Conservation (phyloP, 768 basidiomycete species). For the Rhodosporidiobolus sp. region DNA sequence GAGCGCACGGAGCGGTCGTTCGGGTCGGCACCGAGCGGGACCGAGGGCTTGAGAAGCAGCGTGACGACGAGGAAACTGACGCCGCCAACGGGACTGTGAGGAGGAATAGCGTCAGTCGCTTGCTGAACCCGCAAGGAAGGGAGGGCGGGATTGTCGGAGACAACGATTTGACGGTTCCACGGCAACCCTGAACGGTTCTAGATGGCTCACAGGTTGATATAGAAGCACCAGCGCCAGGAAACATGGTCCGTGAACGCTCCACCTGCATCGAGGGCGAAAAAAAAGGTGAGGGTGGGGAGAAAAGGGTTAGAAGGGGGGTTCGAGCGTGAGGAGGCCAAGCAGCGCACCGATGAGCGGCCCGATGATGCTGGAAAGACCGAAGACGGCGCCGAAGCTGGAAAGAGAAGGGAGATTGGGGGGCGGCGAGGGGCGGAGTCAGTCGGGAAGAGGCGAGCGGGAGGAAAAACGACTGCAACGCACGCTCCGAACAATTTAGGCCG, state of each 20-base stretch:
- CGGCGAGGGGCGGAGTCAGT: no score
- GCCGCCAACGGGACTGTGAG: conserved; percentile 48
- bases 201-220: no score
- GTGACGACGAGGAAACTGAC: conserved; percentile 48
- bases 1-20: conserved; percentile 22
- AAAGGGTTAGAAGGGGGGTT: neutral
- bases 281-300: neutral
- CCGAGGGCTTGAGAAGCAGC: conserved; percentile 40
- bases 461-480: no score
- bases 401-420: no score
- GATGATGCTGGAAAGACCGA: conserved; percentile 44
- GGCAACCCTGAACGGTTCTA: no score
- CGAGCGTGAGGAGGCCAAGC: no score
- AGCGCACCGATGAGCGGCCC: conserved; percentile 24
- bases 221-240: conserved; percentile 50
- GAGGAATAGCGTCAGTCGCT: no score
- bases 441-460: no score
- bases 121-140: neutral
- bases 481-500: conserved; percentile 50
- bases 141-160: neutral
- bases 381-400: conserved; percentile 49
- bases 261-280: conserved; percentile 48
- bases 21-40: conserved; percentile 40
- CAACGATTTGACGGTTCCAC: no score
- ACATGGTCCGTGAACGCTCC: conserved; percentile 47